These are phyloP conservation scores for Malus hybrid DNA, from an alignment of 331 rosid species.

Conservation along the genomic window DNA sequence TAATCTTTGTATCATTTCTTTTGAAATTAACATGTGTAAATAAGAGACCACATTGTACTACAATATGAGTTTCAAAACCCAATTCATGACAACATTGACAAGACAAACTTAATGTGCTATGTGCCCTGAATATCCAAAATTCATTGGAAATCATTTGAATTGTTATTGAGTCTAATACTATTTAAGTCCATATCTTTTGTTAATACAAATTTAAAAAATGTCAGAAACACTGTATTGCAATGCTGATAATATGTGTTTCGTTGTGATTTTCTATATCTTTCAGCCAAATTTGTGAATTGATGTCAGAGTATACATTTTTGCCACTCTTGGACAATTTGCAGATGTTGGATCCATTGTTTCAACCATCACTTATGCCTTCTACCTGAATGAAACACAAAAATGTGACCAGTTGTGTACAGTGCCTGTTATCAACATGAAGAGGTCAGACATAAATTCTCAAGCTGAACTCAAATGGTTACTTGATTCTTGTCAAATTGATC, in stretches of 20 bases:
- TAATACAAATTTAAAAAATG: not conserved
- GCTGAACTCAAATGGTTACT: slow-evolving; percentile 79
- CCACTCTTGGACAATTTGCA: slow-evolving; percentile 22
- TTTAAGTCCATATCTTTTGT: not conserved
- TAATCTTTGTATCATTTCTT: not conserved
- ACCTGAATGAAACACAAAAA: slow-evolving; percentile 44
- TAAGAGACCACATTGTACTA: not conserved
- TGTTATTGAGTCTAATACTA: not conserved
- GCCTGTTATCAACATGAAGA: slow-evolving; percentile 72
- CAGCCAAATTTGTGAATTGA: not conserved
- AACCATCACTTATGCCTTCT: slow-evolving; percentile 72
- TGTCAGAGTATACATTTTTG: not conserved
- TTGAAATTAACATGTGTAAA: not conserved
- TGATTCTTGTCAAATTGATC: slow-evolving; percentile 74
- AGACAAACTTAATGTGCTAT: not conserved
- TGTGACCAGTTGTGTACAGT: slow-evolving; percentile 47
- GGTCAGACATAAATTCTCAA: slow-evolving; percentile 54
- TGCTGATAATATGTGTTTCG: not conserved
- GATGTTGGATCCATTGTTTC: slow-evolving; percentile 71
- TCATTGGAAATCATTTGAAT: not conserved
- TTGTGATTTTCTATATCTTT: not conserved
- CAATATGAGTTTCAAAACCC: not conserved
- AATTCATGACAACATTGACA: not conserved
- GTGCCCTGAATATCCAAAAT: not conserved
- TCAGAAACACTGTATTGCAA: not conserved